phyloP scores from a whole-genome alignment of 495 filamentous ascomycete genomes.

The Aspergillus affinis region DNA sequence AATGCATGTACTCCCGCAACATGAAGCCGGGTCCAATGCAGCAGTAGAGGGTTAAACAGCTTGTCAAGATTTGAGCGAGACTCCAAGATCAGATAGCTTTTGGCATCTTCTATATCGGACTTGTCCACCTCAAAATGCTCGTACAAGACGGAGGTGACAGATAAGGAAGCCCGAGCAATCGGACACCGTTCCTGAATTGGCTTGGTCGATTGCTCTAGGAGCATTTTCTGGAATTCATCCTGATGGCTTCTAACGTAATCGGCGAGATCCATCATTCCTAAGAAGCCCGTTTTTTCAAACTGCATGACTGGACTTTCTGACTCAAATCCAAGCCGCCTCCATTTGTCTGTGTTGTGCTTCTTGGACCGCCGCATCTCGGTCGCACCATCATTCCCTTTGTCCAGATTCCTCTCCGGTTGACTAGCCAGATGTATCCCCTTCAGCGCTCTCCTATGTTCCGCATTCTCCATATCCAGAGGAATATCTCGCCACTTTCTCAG shows the following conservation, averaged over 20 bases:
- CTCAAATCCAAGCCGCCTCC: constrained; percentile 89
- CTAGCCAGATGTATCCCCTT: constrained; percentile 83
- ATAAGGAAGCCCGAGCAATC: constrained; percentile 81
- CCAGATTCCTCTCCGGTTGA: constrained; percentile 57
- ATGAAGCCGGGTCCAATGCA: constrained; percentile 97
- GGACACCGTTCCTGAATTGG: constrained; percentile 76
- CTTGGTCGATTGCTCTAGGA: constrained; percentile 84
- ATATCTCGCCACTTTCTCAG: constrained; percentile 89
- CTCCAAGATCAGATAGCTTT: constrained; percentile 74
- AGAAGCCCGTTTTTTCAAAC: constrained; percentile 81
- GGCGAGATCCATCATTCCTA: constrained; percentile 97
- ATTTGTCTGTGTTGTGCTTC: constrained; percentile 86
- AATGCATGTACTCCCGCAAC: constrained; percentile 85
- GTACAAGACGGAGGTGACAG: constrained; percentile 84
- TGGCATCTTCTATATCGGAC: constrained; percentile 76
- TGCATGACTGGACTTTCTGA: constrained; percentile 81
- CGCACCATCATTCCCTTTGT: constrained; percentile 30
- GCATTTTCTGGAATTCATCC: constrained; percentile 85
- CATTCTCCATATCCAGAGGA: constrained; percentile 75
- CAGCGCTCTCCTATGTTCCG: constrained; percentile 84
- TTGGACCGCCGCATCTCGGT: constrained; percentile 55
- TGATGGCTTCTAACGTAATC: constrained; percentile 90
- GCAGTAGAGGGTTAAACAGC: constrained; percentile 79
- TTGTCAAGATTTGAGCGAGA: constrained; percentile 78
- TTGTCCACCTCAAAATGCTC: constrained; percentile 95